A percentile compares a stretch with the other conserved stretches of the same genome.
Evolutionary conservation across 1,284 basidiomycete genomes (phyloP).

Genomic region (Cystobasidium sp.): DNA sequence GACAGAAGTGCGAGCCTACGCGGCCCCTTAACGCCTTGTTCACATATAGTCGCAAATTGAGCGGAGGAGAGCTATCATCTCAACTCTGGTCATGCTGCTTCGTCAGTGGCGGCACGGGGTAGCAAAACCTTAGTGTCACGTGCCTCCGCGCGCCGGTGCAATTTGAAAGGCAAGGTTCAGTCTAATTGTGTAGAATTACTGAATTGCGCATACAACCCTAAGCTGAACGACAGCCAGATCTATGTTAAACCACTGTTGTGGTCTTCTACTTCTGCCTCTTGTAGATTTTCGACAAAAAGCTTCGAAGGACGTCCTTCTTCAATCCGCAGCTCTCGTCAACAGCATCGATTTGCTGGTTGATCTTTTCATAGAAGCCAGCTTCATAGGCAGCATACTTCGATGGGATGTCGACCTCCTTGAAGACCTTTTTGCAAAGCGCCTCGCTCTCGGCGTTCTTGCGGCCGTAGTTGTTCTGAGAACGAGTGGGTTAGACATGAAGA

Average conservation of each 20-base stretch:
- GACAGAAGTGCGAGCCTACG: neutral
- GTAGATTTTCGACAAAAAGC: slow-evolving; percentile 89
- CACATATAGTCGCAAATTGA: too few species aligned
- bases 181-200: too few species aligned
- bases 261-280: slow-evolving; percentile 72
- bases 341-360: slow-evolving; percentile 69
- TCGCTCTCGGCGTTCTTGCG: slow-evolving; percentile 71
- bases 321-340: slow-evolving; percentile 71
- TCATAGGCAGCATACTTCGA: slow-evolving; percentile 77
- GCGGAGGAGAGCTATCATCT: too few species aligned
- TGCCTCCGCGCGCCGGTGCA: too few species aligned
- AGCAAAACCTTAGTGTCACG: too few species aligned
- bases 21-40: neutral
- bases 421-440: slow-evolving; percentile 76
- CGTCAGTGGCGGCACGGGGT: too few species aligned
- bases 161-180: too few species aligned
- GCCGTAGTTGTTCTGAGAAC: slow-evolving; percentile 78
- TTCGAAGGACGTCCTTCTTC: slow-evolving; percentile 78
- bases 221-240: neutral
- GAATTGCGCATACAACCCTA: neutral
- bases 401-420: slow-evolving; percentile 71
- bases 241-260: neutral
- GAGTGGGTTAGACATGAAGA: neutral
- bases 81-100: too few species aligned
- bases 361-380: slow-evolving; percentile 69